Percentiles rank a stretch among this genome's conserved stretches.
These are phyloP conservation scores for Lodderomyces jiufengensis DNA, from an alignment of 1,139 yeast genomes.

Conservation along the genomic window DNA sequence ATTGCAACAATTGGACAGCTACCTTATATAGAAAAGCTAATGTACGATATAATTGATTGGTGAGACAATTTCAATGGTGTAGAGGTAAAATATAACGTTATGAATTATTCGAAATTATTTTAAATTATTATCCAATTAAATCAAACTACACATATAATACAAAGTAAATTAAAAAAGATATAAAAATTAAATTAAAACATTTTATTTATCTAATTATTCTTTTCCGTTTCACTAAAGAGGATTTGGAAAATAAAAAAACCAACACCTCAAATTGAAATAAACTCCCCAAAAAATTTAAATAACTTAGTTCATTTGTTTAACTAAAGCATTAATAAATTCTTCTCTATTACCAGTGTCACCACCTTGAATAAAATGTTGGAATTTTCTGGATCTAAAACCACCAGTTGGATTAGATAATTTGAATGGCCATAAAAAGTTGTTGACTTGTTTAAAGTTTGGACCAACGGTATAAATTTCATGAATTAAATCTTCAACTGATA, in stretches of 20 bases:
- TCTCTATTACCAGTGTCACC: slow-evolving; percentile 99
- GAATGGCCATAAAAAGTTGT: slow-evolving; percentile 99
- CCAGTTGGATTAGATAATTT: slow-evolving; percentile 98
- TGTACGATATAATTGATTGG: slow-evolving; percentile 11
- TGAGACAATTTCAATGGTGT: not conserved
- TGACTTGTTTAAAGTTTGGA: slow-evolving; percentile 99
- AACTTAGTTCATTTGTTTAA: slow-evolving; percentile 89
- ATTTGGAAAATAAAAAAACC: not conserved
- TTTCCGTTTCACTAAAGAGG: too few relatives aligned
- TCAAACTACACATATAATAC: too few relatives aligned
- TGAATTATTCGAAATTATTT: too few relatives aligned
- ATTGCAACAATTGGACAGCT: not conserved
- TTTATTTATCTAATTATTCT: too few relatives aligned
- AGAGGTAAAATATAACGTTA: too few relatives aligned
- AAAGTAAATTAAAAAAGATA: too few relatives aligned
- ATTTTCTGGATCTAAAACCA: slow-evolving; percentile 99
- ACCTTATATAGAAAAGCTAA: slow-evolving; percentile 8
- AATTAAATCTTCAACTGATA: slow-evolving; percentile 94
- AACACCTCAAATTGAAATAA: slow-evolving; percentile 5
- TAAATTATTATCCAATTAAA: not conserved
- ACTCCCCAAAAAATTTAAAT: slow-evolving; percentile 3
- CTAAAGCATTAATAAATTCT: slow-evolving; percentile 95
- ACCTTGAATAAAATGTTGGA: slow-evolving; percentile 99
- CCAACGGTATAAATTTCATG: slow-evolving; percentile 99
- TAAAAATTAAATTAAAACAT: too few relatives aligned